Conservation (phyloP, 257 asterid genomes). For the Ilex aquifolium region DNA sequence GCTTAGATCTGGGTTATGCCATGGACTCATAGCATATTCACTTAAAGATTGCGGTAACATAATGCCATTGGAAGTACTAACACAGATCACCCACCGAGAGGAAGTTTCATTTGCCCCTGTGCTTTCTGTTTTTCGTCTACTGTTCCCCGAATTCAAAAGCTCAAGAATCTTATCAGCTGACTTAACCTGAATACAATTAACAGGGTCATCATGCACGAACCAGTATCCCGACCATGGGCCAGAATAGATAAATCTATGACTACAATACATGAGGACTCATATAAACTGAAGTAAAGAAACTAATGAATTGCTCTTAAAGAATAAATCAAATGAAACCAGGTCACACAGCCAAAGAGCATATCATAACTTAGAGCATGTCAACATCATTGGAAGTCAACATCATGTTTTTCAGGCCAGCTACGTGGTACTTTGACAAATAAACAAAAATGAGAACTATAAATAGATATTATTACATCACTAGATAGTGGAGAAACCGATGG, state of each 20-base stretch:
- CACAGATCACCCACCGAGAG: slow-evolving; percentile 66
- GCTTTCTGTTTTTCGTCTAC: slow-evolving; percentile 92
- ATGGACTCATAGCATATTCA: neutral
- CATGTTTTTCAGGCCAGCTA: neutral
- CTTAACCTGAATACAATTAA: slow-evolving; percentile 57
- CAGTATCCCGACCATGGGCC: neutral
- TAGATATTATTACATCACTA: too few species aligned
- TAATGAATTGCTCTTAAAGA: neutral
- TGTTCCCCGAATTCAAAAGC: slow-evolving; percentile 84
- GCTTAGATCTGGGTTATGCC: too few species aligned
- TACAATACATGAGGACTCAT: neutral
- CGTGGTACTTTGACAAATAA: neutral
- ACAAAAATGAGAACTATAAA: too few species aligned
- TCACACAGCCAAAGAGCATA: neutral
- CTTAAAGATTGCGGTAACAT: slow-evolving; percentile 6
- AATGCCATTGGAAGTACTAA: neutral
- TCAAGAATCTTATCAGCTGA: slow-evolving; percentile 92
- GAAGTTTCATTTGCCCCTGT: slow-evolving; percentile 90
- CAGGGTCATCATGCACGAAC: slow-evolving; percentile 15
- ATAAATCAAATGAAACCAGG: neutral
- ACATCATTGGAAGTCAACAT: neutral
- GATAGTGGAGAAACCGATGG: too few species aligned
- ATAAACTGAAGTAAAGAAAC: neutral
- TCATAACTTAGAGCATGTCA: neutral
- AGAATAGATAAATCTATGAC: slow-evolving; percentile 4